phyloP scores from a whole-genome alignment of 1,284 basidiomycete genomes.

The Tilletia indica region DNA sequence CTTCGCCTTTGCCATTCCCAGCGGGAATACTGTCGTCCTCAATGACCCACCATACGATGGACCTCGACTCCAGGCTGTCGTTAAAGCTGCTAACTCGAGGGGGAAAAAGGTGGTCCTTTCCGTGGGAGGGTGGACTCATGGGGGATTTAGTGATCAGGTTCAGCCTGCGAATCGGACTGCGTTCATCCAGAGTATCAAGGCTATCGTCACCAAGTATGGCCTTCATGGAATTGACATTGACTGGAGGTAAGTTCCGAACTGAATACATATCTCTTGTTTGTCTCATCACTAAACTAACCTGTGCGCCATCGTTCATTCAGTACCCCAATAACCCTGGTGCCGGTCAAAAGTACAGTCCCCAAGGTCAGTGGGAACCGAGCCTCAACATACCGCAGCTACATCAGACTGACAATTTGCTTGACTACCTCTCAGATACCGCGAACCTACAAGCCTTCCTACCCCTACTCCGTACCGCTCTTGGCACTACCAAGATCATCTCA shows the following conservation, averaged over 20 bases:
- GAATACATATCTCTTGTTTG: background rate
- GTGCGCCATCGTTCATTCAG: background rate
- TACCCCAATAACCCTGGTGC: background rate
- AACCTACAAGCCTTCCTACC: constrained; percentile 6
- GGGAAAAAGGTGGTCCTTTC: constrained; percentile 1
- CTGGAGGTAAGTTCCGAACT: constrained; percentile 1
- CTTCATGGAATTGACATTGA: constrained; percentile 1
- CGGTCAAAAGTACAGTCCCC: background rate
- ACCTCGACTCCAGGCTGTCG: background rate
- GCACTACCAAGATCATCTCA: background rate
- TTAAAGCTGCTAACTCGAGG: background rate
- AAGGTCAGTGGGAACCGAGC: background rate
- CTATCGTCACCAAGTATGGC: background rate
- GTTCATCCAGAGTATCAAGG: background rate
- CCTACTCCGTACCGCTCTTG: background rate
- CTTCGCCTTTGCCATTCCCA: constrained; percentile 2
- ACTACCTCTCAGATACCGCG: background rate
- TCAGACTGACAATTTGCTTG: background rate
- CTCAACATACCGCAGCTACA: background rate
- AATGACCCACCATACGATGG: background rate
- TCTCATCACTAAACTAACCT: background rate
- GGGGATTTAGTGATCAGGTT: background rate
- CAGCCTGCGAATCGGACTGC: background rate
- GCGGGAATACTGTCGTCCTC: background rate
- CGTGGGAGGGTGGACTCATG: background rate